phyloP scores from a whole-genome alignment of 192 early-diverging fungal genomes.

The Backusella tuberculispora region DNA sequence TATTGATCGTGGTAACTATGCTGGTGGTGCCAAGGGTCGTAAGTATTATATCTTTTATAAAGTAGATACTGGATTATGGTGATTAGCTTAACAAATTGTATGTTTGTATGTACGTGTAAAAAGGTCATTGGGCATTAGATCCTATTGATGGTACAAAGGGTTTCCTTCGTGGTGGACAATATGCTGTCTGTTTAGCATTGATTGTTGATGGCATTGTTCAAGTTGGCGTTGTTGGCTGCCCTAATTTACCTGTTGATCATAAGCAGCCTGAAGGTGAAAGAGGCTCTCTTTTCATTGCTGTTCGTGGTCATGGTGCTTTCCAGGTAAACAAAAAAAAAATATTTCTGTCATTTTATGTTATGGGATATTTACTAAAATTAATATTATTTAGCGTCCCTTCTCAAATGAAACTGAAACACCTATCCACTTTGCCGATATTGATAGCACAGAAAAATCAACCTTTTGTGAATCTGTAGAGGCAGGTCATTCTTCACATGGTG shows the following conservation, averaged over 20 bases:
- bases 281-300: constrained; percentile 87
- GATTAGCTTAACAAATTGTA: background rate
- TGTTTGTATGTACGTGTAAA: background rate
- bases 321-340: constrained; percentile 56
- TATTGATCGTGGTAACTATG: constrained; percentile 92
- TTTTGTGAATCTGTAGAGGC: constrained; percentile 98
- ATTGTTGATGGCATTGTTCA: constrained; percentile 88
- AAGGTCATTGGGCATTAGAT: constrained; percentile 78
- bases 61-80: background rate
- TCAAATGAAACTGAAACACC: constrained; percentile 55
- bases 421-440: constrained; percentile 64
- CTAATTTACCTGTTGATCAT: constrained; percentile 72
- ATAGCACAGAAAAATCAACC: constrained; percentile 58
- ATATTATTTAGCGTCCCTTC: constrained; percentile 57
- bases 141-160: constrained; percentile 98
- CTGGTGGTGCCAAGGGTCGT: constrained; percentile 75
- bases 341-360: background rate
- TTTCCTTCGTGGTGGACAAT: constrained; percentile 97
- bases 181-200: constrained; percentile 92
- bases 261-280: constrained; percentile 64
- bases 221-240: constrained; percentile 89
- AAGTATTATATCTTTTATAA: constrained; percentile 28
- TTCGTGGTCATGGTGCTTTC: constrained; percentile 89
- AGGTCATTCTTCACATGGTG: constrained; percentile 86
- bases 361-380: background rate